Evolutionary conservation across 2,329 filamentous ascomycete genomes (phyloP).

Genomic region (Cryphonectria parasitica): DNA sequence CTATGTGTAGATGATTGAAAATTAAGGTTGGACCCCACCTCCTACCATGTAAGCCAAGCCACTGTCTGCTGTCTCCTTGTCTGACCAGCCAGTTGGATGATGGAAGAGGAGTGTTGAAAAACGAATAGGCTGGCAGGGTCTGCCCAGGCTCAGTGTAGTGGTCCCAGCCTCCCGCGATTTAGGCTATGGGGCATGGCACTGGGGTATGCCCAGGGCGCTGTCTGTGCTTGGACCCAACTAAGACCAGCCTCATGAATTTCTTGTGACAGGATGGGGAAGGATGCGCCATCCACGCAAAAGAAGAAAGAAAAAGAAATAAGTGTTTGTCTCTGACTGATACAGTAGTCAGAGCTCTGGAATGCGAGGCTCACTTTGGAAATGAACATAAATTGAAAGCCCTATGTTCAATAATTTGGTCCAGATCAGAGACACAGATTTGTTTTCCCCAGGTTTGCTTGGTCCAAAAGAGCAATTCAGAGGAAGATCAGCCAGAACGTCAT

Average conservation of each 20-base stretch:
- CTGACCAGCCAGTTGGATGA: neutral
- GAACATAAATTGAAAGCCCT: neutral
- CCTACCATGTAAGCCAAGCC: neutral
- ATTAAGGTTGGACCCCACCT: neutral
- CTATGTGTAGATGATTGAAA: neutral
- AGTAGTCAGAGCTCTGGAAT: constrained; percentile 1
- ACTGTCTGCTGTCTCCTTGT: neutral
- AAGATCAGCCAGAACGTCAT: constrained; percentile 3
- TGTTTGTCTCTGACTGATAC: neutral
- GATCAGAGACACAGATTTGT: constrained; percentile 3
- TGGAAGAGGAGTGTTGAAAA: neutral
- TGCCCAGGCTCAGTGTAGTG: neutral
- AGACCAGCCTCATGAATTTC: neutral
- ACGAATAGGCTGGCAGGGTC: neutral
- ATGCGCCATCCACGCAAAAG: neutral
- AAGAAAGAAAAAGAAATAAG: neutral
- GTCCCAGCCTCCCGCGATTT: constrained; percentile 2
- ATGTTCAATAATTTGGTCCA: neutral
- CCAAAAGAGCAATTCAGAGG: neutral
- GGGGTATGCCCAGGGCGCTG: neutral
- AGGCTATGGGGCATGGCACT: neutral
- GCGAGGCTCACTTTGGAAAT: neutral
- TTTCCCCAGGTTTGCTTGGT: neutral
- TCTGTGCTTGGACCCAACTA: neutral
- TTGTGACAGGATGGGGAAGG: neutral